Percentiles rank a stretch among this genome's conserved stretches.
Conservation (phyloP, 2,329 filamentous ascomycete genomes). For the Cladosporium phlei region DNA sequence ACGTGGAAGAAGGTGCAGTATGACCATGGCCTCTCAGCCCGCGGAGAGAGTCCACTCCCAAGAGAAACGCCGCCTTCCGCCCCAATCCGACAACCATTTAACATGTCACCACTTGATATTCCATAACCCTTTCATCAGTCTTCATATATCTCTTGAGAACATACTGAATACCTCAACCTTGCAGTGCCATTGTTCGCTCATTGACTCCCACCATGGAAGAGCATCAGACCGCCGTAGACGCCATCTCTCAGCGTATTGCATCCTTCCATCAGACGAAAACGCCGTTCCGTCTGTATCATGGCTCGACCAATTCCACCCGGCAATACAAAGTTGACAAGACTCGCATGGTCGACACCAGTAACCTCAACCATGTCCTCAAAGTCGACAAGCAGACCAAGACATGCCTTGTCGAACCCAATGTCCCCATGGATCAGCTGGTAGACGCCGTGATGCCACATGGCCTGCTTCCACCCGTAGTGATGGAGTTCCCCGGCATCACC, state of each 20-base stretch:
- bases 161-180: too few species aligned
- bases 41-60: too few species aligned
- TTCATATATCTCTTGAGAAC: too few species aligned
- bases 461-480: conserved; percentile 61
- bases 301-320: conserved; percentile 51
- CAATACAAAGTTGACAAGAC: conserved; percentile 35
- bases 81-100: not conserved
- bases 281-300: conserved; percentile 53
- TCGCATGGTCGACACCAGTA: conserved; percentile 59
- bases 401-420: conserved; percentile 65
- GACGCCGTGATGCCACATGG: conserved; percentile 52
- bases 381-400: conserved; percentile 52
- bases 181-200: too few species aligned
- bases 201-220: conserved; percentile 25
- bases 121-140: too few species aligned
- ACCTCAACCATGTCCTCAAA: conserved; percentile 57
- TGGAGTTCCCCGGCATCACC: conserved; percentile 70
- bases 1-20: too few species aligned
- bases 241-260: conserved; percentile 38
- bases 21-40: too few species aligned
- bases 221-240: conserved; percentile 34
- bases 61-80: too few species aligned
- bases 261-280: conserved; percentile 37
- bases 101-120: not conserved
- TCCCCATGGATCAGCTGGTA: conserved; percentile 62